Evolutionary conservation across 1,284 basidiomycete genomes (phyloP).

Genomic region (Porogramme epimiltina): DNA sequence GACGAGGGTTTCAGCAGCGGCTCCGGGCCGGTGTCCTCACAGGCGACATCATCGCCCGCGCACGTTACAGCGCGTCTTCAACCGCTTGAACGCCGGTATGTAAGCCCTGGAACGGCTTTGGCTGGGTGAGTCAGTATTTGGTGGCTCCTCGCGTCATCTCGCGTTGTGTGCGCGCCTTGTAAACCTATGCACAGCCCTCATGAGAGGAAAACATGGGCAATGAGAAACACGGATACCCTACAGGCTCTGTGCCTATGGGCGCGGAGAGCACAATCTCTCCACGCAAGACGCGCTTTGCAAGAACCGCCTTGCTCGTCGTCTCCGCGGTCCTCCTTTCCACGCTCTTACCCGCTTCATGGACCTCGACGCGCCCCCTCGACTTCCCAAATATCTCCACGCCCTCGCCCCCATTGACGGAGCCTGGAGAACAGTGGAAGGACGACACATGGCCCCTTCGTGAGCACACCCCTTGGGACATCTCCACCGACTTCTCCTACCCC

Average conservation of each 20-base stretch:
- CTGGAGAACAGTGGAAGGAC: slow-evolving; percentile 53
- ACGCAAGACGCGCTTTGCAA: slow-evolving; percentile 13
- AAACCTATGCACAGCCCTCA: no score
- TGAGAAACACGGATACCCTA: slow-evolving; percentile 1
- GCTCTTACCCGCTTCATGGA: slow-evolving; percentile 16
- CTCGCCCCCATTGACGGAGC: slow-evolving; percentile 4
- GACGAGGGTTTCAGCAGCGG: neutral
- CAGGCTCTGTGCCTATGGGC: neutral
- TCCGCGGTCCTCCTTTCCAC: slow-evolving; percentile 22
- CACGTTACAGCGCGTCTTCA: no score
- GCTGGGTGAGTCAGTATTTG: neutral
- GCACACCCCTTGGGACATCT: slow-evolving; percentile 73
- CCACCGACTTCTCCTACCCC: slow-evolving; percentile 72
- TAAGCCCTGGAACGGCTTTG: no score
- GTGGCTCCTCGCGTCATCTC: neutral
- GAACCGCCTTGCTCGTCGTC: slow-evolving; percentile 16
- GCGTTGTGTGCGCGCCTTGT: no score
- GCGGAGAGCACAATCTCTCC: neutral
- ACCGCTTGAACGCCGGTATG: no score
- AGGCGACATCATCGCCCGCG: neutral
- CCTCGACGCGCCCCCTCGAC: slow-evolving; percentile 3
- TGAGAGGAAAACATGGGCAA: neutral
- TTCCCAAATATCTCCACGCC: neutral
- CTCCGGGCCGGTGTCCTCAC: slow-evolving; percentile 1
- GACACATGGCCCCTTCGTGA: slow-evolving; percentile 65